Percentiles rank a stretch among this genome's conserved stretches.
phyloP scores from a whole-genome alignment of 2,329 filamentous ascomycete genomes.

The Aspergillus felis region DNA sequence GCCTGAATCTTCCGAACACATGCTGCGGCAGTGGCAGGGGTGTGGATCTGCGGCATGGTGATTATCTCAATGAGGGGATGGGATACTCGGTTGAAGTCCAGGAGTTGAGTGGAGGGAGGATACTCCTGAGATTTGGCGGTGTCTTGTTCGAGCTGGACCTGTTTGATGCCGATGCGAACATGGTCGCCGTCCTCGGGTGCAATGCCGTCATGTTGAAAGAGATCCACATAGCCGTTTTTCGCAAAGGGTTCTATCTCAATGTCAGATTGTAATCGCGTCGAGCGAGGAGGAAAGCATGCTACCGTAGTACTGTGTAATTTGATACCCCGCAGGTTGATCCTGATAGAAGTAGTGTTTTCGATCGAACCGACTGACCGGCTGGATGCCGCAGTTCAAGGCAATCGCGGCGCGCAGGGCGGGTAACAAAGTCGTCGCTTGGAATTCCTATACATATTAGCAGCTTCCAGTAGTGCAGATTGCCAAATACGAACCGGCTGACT shows the following conservation, averaged over 20 bases:
- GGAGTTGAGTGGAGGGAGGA: slow-evolving; percentile 66
- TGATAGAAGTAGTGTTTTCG: slow-evolving; percentile 99
- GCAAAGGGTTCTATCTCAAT: slow-evolving; percentile 53
- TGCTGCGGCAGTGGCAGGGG: slow-evolving; percentile 80
- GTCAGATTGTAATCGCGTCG: not conserved
- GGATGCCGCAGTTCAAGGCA: slow-evolving; percentile 74
- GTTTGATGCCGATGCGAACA: slow-evolving; percentile 78
- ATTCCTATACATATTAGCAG: slow-evolving; percentile 41
- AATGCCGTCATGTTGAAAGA: slow-evolving; percentile 75
- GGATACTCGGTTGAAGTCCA: slow-evolving; percentile 93
- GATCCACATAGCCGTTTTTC: slow-evolving; percentile 65
- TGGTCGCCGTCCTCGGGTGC: slow-evolving; percentile 66
- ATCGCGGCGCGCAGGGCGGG: slow-evolving; percentile 88
- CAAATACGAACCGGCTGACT: slow-evolving; percentile 63
- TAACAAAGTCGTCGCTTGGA: slow-evolving; percentile 77
- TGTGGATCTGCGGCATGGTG: slow-evolving; percentile 81
- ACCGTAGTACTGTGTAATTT: slow-evolving; percentile 94
- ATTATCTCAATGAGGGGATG: slow-evolving; percentile 94
- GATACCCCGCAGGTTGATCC: slow-evolving; percentile 94
- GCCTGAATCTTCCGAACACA: slow-evolving; percentile 85
- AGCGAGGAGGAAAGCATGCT: not conserved
- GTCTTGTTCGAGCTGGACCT: slow-evolving; percentile 96
- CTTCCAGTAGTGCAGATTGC: not conserved
- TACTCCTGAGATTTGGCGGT: slow-evolving; percentile 89
- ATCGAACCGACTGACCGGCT: slow-evolving; percentile 78